Conservation (phyloP, 805 yeast species). For the Blastobotrys mokoenaii region DNA sequence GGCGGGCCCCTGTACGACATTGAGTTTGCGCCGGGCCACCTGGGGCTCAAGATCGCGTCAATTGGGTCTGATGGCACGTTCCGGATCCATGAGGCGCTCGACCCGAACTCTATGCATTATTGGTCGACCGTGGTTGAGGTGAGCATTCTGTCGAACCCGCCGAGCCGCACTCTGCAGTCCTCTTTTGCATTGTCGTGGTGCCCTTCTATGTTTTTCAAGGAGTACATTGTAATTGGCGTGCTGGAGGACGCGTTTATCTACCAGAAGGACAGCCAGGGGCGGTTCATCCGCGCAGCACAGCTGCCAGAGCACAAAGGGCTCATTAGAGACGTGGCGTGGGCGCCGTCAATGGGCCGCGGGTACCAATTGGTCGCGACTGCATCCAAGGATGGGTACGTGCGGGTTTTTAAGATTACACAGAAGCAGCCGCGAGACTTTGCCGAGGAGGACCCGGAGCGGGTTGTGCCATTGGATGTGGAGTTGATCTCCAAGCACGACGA, state of each 20-base stretch:
- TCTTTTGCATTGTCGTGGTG: constrained; percentile 88
- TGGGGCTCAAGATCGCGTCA: constrained; percentile 75
- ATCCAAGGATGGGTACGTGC: constrained; percentile 86
- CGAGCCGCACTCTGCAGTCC: constrained; percentile 74
- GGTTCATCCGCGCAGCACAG: constrained; percentile 38
- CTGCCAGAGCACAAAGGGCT: constrained; percentile 81
- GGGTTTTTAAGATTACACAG: constrained; percentile 69
- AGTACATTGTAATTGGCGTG: constrained; percentile 75
- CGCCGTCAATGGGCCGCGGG: constrained; percentile 89
- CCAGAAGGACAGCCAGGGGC: constrained; percentile 43
- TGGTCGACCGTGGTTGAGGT: constrained; percentile 78
- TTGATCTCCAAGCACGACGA: constrained; percentile 61
- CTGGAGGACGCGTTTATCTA: constrained; percentile 83
- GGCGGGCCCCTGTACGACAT: constrained; percentile 85
- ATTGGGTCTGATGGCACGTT: constrained; percentile 85
- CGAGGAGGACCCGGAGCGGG: constrained; percentile 12
- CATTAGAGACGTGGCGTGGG: constrained; percentile 89
- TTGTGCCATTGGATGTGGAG: constrained; percentile 38
- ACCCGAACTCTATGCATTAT: constrained; percentile 75
- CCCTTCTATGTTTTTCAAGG: constrained; percentile 73
- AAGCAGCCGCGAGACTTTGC: constrained; percentile 7
- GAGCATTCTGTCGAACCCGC: constrained; percentile 50
- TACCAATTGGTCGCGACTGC: constrained; percentile 90
- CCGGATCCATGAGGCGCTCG: constrained; percentile 78
- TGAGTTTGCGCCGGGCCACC: constrained; percentile 79